Conservation (phyloP, 148 eudicot species). For the Chenopodium album region DNA sequence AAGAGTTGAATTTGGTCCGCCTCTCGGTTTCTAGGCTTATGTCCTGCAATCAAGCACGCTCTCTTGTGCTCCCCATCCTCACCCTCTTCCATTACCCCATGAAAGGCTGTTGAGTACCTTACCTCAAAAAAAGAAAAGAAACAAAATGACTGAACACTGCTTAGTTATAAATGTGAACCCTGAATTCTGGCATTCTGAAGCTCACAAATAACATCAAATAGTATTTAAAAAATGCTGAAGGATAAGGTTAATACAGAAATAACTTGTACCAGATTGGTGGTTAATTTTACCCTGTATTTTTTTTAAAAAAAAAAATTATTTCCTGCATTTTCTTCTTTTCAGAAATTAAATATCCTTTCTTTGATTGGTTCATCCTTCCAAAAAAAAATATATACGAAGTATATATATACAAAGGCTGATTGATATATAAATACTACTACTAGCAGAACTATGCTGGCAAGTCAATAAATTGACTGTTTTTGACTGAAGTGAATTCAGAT, state of each 20-base stretch:
- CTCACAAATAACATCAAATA: not conserved
- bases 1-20: not conserved
- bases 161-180: not conserved
- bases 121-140: not conserved
- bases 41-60: not conserved
- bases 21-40: not conserved
- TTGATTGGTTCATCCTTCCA: not conserved
- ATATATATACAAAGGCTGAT: not conserved
- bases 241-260: not conserved
- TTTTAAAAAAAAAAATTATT: too few relatives aligned
- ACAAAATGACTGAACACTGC: not conserved
- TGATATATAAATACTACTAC: constrained; percentile 3
- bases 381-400: not conserved
- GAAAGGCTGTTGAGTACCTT: not conserved
- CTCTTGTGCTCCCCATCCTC: not conserved
- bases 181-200: not conserved
- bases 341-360: not conserved
- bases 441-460: constrained; percentile 15
- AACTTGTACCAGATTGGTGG: not conserved
- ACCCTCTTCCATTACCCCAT: not conserved
- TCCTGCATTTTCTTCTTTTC: not conserved
- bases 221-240: not conserved
- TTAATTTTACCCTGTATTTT: not conserved
- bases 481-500: constrained; percentile 9
- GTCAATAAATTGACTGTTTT: constrained; percentile 29